These are phyloP conservation scores for Hypericum androsaemum DNA, from an alignment of 345 rosid genomes.

Conservation along the genomic window DNA sequence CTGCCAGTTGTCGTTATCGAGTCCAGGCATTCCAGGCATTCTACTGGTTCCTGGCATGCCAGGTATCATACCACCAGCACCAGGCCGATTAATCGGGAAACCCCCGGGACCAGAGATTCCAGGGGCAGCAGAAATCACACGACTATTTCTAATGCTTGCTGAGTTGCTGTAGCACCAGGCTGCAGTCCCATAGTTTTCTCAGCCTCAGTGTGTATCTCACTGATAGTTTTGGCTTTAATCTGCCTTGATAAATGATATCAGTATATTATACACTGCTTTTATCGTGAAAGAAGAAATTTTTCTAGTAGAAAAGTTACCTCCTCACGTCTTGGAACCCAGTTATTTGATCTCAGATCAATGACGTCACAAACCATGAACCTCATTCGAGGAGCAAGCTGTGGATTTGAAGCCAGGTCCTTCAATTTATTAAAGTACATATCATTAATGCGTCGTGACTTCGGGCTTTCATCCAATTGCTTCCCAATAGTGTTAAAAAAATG, in stretches of 20 bases:
- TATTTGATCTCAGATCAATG: neutral
- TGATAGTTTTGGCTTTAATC: slow-evolving; percentile 90
- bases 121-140: slow-evolving; percentile 37
- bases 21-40: slow-evolving; percentile 95
- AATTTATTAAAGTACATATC: neutral
- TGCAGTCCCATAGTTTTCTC: slow-evolving; percentile 81
- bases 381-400: neutral
- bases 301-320: too few species aligned
- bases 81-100: slow-evolving; percentile 67
- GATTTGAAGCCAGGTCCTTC: neutral
- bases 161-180: slow-evolving; percentile 89
- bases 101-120: slow-evolving; percentile 45
- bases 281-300: too few species aligned
- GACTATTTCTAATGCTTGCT: slow-evolving; percentile 65
- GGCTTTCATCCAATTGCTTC: neutral
- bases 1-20: slow-evolving; percentile 80
- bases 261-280: neutral
- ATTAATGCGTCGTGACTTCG: neutral
- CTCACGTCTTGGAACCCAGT: neutral
- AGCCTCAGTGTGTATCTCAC: slow-evolving; percentile 87
- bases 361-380: neutral
- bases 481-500: neutral
- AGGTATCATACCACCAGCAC: slow-evolving; percentile 96
- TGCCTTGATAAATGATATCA: slow-evolving; percentile 21
- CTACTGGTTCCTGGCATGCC: slow-evolving; percentile 91